phyloP scores from a whole-genome alignment of 2,329 filamentous ascomycete species.

The Cytospora piceae region DNA sequence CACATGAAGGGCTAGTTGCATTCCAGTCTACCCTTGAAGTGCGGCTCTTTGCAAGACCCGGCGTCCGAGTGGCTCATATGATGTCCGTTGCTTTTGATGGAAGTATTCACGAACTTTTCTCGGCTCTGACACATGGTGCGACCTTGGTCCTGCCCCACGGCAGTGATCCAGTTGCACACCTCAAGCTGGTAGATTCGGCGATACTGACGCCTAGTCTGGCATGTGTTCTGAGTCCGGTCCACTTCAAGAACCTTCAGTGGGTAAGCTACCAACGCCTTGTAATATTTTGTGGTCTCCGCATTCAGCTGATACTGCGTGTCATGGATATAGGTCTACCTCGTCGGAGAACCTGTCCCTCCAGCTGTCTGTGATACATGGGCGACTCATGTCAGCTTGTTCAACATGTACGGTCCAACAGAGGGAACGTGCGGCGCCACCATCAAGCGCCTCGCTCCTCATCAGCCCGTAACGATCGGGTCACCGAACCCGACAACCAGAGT shows the following conservation, averaged over 20 bases:
- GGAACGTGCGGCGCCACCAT: constrained; percentile 10
- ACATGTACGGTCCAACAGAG: constrained; percentile 15
- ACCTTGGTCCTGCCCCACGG: constrained; percentile 41
- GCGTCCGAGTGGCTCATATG: constrained; percentile 43
- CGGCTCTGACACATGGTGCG: constrained; percentile 44
- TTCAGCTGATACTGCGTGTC: constrained; percentile 38
- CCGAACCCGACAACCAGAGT: constrained; percentile 42
- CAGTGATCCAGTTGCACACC: constrained; percentile 37
- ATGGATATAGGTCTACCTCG: constrained; percentile 21
- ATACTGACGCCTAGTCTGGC: constrained; percentile 47
- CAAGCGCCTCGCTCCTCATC: not conserved
- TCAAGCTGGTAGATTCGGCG: constrained; percentile 37
- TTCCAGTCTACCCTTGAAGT: constrained; percentile 41
- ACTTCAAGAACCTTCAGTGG: too few relatives aligned
- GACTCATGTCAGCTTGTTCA: not conserved
- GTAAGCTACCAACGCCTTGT: too few relatives aligned
- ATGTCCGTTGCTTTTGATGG: constrained; percentile 50
- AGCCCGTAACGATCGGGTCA: constrained; percentile 42
- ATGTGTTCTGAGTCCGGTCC: constrained; percentile 36
- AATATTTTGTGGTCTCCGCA: too few relatives aligned
- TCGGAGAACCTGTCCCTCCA: constrained; percentile 3
- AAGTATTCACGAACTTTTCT: constrained; percentile 47
- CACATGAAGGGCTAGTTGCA: constrained; percentile 42
- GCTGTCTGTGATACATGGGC: constrained; percentile 6
- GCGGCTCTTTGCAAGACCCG: constrained; percentile 40